Evolutionary conservation across 768 basidiomycete genomes (phyloP).

Genomic region (Pleurotus ostreatus): DNA sequence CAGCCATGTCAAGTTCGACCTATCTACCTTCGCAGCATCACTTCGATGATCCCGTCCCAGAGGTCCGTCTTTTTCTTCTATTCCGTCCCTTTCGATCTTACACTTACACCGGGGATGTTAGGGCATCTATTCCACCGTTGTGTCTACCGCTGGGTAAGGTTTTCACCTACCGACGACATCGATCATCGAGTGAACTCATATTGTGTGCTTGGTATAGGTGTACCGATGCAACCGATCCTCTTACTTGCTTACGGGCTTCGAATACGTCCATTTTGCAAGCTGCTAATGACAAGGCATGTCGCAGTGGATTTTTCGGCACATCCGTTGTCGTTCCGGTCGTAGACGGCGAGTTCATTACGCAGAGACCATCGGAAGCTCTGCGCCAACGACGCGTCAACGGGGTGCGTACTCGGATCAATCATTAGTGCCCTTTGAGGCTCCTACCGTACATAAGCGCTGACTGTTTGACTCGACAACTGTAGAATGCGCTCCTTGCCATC

Average conservation of each 20-base stretch:
- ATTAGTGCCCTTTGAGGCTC: too few species aligned
- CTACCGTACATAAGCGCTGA: neutral
- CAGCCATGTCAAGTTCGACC: constrained; percentile 24
- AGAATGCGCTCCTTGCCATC: constrained; percentile 16
- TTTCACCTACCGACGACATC: neutral
- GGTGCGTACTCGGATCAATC: neutral
- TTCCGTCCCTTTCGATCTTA: too few species aligned
- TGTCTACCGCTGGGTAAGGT: neutral
- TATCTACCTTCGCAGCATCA: constrained; percentile 25
- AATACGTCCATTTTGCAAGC: constrained; percentile 16
- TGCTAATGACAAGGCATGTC: constrained; percentile 19
- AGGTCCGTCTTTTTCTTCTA: neutral
- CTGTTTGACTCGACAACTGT: neutral
- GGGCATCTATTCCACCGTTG: neutral
- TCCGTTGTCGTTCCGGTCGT: constrained; percentile 27
- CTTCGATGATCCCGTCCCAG: constrained; percentile 22
- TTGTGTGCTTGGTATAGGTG: constrained; percentile 9
- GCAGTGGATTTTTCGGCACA: constrained; percentile 20
- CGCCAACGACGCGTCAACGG: neutral
- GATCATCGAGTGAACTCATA: too few species aligned
- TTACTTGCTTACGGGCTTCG: constrained; percentile 13
- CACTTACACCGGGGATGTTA: neutral
- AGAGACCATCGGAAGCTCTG: neutral
- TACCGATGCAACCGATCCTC: constrained; percentile 5
- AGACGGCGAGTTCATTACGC: constrained; percentile 27